Evolutionary conservation across 495 filamentous ascomycete genomes (phyloP), one percentile per base, ranked within the genome.

Genomic region (Podospora tetraspora): DNA sequence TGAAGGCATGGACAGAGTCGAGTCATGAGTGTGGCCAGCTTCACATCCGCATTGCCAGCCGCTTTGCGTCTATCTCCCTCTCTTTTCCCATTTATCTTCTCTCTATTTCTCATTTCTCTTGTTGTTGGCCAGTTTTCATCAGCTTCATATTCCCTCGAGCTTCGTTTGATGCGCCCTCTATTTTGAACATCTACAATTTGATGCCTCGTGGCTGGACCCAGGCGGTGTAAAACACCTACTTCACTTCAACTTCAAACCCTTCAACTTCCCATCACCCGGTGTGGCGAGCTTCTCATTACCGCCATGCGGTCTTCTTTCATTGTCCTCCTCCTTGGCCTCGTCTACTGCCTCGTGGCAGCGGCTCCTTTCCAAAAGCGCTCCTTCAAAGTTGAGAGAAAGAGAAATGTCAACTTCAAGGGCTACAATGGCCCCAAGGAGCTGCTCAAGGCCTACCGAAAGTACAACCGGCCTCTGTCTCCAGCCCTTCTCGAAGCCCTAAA

Each of bases 371-470:
- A 78, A 37, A 81, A 81, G 73, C 81, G 82, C 70, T 78, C 83
- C 19, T 91, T 88, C 81, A 89, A 84, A 70, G 80, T 91, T 57
- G 83, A 87, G 30, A 82, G 85, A 64, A 75, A 87, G 19, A 78
- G 80, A 62, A 90, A 88, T 66, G 80, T 77, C 34, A 77, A 81
- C 64, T 84, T 83, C 72, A 78, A 78, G 57, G 75, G 84, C 16
- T 73, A 73, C 57, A 80, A 88, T 75, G 87, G 88, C 3, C 85
- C 85, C 3, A 76, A 76, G 64, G 85, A 86, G 59, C 75, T 92
- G 24, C 74, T 84, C 27, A 91, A 84, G 74, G 84, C 89, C 21
- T 88, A 89, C 70, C 75, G 82, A 68, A 91, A 91, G 70, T 91
- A 85, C 75, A 79, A 86, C 66, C 85, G 88, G 76, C 77, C 78